A percentile compares a stretch with the other conserved stretches of the same genome.
These are phyloP conservation scores for Pseudopyricularia javanii DNA, from an alignment of 2,329 filamentous ascomycete species.

Conservation along the genomic window DNA sequence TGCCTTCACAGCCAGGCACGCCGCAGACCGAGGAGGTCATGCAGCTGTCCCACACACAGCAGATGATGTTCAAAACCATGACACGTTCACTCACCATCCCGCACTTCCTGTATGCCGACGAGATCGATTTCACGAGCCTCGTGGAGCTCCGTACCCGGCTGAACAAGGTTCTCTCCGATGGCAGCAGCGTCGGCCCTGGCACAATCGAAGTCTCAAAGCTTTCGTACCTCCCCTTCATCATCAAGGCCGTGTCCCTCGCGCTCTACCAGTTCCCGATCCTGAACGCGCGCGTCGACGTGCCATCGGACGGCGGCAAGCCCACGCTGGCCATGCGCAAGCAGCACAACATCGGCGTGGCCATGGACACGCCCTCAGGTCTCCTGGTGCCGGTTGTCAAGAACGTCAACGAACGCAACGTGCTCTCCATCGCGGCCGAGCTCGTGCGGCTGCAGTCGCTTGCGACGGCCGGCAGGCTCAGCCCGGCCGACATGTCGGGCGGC, in stretches of 20 bases:
- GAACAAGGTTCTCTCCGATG: conserved; percentile 46
- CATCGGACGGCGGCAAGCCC: conserved; percentile 43
- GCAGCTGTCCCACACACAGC: conserved; percentile 66
- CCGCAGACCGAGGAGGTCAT: conserved; percentile 57
- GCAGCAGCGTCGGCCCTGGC: conserved; percentile 17
- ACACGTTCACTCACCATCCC: conserved; percentile 82
- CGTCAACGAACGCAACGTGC: conserved; percentile 64
- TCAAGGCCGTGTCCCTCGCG: conserved; percentile 86
- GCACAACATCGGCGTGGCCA: conserved; percentile 92
- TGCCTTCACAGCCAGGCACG: conserved; percentile 17
- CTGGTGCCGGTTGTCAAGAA: conserved; percentile 86
- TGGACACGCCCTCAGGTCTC: conserved; percentile 82
- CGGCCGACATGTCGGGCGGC: conserved; percentile 67
- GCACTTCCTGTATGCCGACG: conserved; percentile 90
- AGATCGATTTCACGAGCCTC: conserved; percentile 70
- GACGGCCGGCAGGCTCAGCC: conserved; percentile 58
- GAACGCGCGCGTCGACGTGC: conserved; percentile 70
- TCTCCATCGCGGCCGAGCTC: conserved; percentile 68
- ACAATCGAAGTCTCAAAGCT: conserved; percentile 50
- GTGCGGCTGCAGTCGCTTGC: conserved; percentile 61
- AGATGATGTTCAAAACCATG: conserved; percentile 97
- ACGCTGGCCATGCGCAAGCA: conserved; percentile 65
- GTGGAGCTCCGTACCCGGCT: conserved; percentile 61
- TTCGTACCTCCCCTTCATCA: conserved; percentile 85
- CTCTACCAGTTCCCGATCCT: conserved; percentile 73